Base-by-base conservation (phyloP, 148 eudicot genomes). In the Rhododendron vialii region DNA sequence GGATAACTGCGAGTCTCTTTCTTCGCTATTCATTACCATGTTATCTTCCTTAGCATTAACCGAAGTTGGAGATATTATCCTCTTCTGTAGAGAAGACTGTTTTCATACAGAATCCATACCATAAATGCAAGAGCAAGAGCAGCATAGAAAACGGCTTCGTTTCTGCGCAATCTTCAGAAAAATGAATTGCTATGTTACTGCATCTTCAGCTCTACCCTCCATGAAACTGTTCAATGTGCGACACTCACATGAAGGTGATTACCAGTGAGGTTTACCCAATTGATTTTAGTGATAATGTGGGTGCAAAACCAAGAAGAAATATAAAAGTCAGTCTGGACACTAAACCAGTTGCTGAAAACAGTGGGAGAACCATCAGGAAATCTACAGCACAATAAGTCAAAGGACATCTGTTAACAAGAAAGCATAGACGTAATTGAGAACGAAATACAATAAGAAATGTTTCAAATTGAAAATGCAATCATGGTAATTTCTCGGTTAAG, bases 61-160 rank as follows among this genome's bases (percentile, higher is more conserved):
- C 81, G 93, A 88, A 38, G 74, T 78, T 90, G 92, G 86, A 76
- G 91, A 87, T 74, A 81, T 85, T 80, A 88, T 90, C 67, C 55
- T 82, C 89, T 91, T 75, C 82, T 65, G 87, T 89, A 85, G 83
- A 93, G 90, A 78, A 89, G 74, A 35, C 93, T 90, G 87, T 95
- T 96, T 88, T 96, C 99, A 85, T 92, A 94, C 15, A 95, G 85
- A 86, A 96, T 92, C 99, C 99, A 96, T 67, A 95, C 96, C 92
- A 96, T 87, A 53, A 96, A 94, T 50, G 90, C 95, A 87, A 96
- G 96, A 80, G 95, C 95, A 87, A 96, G 96, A 80, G 95, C 93
- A 87, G 93, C 90, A 87, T 96, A 96, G 84, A 96, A 96, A 28
- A 94, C 84, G 82, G 99, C 98, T 95, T 96, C 97, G 87, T 96